Evolutionary conservation across 495 filamentous ascomycete species (phyloP), one percentile per base, ranked within the genome.

Genomic region (Massariosphaeria phaeospora): DNA sequence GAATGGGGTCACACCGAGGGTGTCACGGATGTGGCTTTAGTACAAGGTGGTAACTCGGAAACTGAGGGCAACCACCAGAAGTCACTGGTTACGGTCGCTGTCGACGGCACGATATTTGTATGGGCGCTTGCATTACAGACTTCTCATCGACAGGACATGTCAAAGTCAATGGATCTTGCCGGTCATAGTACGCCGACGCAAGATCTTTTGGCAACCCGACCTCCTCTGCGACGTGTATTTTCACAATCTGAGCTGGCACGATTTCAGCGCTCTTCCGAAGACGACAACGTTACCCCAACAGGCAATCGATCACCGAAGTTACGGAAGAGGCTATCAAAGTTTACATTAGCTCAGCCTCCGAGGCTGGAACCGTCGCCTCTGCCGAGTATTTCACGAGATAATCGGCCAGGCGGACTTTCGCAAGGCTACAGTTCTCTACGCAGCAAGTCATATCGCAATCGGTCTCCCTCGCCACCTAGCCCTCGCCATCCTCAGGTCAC

Each of bases 1-100:
- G 93, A 95, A 68, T 95, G 89, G 77, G 94, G 93, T 12, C 93
- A 98, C 65, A 94, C 88, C 0, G 90, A 95, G 64, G 85, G 89
- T 35, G 84, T 97, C 35, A 93, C 88, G 35, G 90, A 85, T 64
- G 77, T 91, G 31, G 75, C 81, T n/a, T 67, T 96, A 11, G 61
- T 95, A 3, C 52, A 24, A 11, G 39, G 34, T 8, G 39, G 52
- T 23, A 29, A 27, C n/a, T 23, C 23, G 13, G 43, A 55, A 8
- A 36, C 31, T 17, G 42, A 46, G 7, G 52, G 65, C 23, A 35
- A 33, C 3, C 33, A 35, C 3, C 38, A 56, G 30, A 43, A 31
- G 13, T 62, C 41, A 24, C 52, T 73, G 5, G 66, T 73, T 24
- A 73, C 70, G 3, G 69, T 70, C 3, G 71, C 70, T 9, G 60